Base-by-base conservation (phyloP, 805 yeast genomes). In the Suhomyces kilbournensis region DNA sequence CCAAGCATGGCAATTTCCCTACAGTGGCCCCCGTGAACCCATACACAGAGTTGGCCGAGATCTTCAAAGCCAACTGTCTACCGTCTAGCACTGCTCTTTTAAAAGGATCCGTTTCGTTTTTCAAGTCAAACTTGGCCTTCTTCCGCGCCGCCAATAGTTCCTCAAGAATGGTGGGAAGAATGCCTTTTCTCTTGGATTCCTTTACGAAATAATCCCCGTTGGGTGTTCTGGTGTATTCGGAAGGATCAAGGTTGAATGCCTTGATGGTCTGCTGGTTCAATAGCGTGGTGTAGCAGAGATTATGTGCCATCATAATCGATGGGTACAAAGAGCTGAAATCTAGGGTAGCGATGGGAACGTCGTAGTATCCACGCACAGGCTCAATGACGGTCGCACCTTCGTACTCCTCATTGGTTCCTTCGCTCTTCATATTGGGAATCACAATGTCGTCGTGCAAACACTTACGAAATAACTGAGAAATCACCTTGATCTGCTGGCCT, bases 301-400 rank as follows among this genome's bases (percentile, higher is more conserved):
- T 94, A 70, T 94, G 98, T 0, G 99, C 99, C 96, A 96, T 94
- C 96, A 94, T 92, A 63, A 94, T 94, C 53, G 97, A 90, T 4
- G 99, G 99, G 70, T 94, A 94, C 78, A 94, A 79, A 51, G 97
- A 90, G 59, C 96, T 91, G 82, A 94, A 94, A 84, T 94, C 99
- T 57, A 94, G 79, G 0, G 99, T 94, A 2, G 99, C 97, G 65
- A 94, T 93, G 0, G 99, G 99, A 14, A 88, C 92, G 69, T 90
- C 96, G 63, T 94, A 96, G 69, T 91, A 96, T 1, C 99, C 99
- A 67, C 97, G 83, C 5, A 78, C 77, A 1, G 99, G 99, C 66
- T 96, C 99, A 70, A 94, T 94, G 59, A 94, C 99, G 0, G 99
- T 94, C 5, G 99, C 99, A 75, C 99, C 99, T 69, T 94, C 99